phyloP scores from a whole-genome alignment of 805 yeast species.

The Saturnispora serradocipensis region DNA sequence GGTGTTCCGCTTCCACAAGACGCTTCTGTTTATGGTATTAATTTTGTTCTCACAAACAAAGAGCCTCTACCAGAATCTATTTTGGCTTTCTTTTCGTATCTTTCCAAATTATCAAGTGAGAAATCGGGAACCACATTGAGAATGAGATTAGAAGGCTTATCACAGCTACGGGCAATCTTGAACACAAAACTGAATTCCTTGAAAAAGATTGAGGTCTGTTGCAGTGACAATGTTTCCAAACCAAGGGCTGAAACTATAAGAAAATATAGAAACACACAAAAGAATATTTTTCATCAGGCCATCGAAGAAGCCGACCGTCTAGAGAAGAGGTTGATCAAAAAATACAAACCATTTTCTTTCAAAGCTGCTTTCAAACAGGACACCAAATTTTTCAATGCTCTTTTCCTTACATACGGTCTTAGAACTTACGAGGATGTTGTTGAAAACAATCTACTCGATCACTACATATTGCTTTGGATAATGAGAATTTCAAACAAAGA shows the following conservation, averaged over 20 bases:
- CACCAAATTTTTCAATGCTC: slow-evolving; percentile 30
- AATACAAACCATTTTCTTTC: slow-evolving; percentile 45
- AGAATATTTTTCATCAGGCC: slow-evolving; percentile 34
- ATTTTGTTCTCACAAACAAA: slow-evolving; percentile 27
- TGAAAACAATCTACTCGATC: slow-evolving; percentile 42
- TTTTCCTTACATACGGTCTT: slow-evolving; percentile 49
- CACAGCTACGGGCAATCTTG: slow-evolving; percentile 43
- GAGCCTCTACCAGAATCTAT: slow-evolving; percentile 33
- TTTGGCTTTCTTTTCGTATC: slow-evolving; percentile 43
- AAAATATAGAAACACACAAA: slow-evolving; percentile 42
- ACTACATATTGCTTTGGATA: slow-evolving; percentile 53
- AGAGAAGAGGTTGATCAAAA: slow-evolving; percentile 38
- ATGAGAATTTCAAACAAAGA: slow-evolving; percentile 46
- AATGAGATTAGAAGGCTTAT: slow-evolving; percentile 52
- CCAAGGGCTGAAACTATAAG: slow-evolving; percentile 29
- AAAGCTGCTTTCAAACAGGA: slow-evolving; percentile 40
- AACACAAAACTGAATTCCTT: slow-evolving; percentile 38
- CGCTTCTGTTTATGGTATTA: slow-evolving; percentile 29
- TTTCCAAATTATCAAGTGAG: slow-evolving; percentile 46
- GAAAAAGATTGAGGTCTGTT: slow-evolving; percentile 25
- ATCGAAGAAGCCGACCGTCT: slow-evolving; percentile 35
- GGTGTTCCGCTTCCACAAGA: slow-evolving; percentile 34
- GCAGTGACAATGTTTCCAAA: slow-evolving; percentile 15
- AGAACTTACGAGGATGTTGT: slow-evolving; percentile 43
- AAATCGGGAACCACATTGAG: slow-evolving; percentile 34